Evolutionary conservation across 257 asterid genomes (phyloP), one percentile per base, ranked within the genome.

Genomic region (Petunia axillaris): DNA sequence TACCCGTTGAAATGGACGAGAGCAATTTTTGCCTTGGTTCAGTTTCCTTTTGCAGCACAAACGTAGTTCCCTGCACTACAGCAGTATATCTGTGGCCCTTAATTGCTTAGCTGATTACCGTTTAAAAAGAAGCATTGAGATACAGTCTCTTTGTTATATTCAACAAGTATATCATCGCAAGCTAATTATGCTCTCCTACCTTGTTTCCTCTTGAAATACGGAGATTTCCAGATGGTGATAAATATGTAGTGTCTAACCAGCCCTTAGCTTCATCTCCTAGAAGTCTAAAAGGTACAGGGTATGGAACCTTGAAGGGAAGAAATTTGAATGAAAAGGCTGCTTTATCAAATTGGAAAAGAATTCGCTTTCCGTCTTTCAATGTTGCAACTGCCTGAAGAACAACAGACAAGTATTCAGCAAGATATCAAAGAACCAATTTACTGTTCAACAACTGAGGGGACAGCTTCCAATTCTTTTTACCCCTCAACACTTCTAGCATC

Each of bases 241-340:
- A 89, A 84, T 93, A 95, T 9, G 98, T 92, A 41, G 97, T 95
- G 84, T 95, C 98, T 85, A 93, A 84, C 99, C 98, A 95, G 54
- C 97, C 98, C 85, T 93, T 95, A 9, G 98, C 99, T 83, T 95
- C 99, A 58, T 95, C 99, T 54, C 99, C 99, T 4, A 95, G 95
- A 83, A 93, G 97, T 75, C 87, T 84, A 86, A 95, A 95, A 36
- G 99, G 97, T 70, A 95, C 98, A 5, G 98, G 98, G 76, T 95
- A 95, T 15, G 98, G 99, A 67, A 95, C 91, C 87, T 92, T 95
- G 87, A 95, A 92, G 60, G 99, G 99, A 46, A 93, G 89, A 82
- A 92, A 91, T 79, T 91, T 95, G 36, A 95, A 85, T 35, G 97
- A 86, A 85, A 94, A 93, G 46, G 98, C 96, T 43, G 98, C 98